Evolutionary conservation across 805 yeast genomes (phyloP).

Genomic region (Isabelozyma gotoi): DNA sequence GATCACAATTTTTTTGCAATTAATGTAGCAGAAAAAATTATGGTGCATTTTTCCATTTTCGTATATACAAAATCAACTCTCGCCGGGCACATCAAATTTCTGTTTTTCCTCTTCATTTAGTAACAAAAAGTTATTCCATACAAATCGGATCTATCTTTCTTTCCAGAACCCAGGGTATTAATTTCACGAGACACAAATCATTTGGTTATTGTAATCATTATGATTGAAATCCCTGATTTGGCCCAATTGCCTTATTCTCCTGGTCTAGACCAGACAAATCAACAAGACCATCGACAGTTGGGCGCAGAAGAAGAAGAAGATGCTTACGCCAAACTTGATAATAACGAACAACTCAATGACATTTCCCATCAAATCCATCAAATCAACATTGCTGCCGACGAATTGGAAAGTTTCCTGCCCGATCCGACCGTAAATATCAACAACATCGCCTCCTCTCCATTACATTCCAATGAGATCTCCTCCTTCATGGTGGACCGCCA

Average conservation of each 20-base stretch:
- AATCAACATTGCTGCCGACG: not conserved
- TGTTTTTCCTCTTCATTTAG: too few relatives aligned
- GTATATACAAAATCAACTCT: not conserved
- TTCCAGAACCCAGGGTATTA: too few relatives aligned
- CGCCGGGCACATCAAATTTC: not conserved
- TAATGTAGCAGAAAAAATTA: not conserved
- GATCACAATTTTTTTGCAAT: not conserved
- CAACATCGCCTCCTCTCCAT: not conserved
- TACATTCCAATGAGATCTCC: too few relatives aligned
- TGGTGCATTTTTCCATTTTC: not conserved
- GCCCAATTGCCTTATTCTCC: constrained; percentile 23
- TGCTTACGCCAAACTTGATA: not conserved
- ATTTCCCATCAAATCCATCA: not conserved
- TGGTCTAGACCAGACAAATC: not conserved
- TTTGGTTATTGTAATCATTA: too few relatives aligned
- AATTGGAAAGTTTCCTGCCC: too few relatives aligned
- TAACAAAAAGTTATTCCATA: too few relatives aligned
- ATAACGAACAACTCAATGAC: not conserved
- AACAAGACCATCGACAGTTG: not conserved
- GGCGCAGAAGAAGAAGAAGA: not conserved
- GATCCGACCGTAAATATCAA: too few relatives aligned
- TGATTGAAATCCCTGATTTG: constrained; percentile 47
- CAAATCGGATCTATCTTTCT: too few relatives aligned
- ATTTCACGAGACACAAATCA: too few relatives aligned
- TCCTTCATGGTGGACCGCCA: not conserved